Percentiles rank a stretch among this genome's conserved stretches.
phyloP scores from a whole-genome alignment of 1,139 yeast genomes.

The Yamadazyma songkhlaensis region DNA sequence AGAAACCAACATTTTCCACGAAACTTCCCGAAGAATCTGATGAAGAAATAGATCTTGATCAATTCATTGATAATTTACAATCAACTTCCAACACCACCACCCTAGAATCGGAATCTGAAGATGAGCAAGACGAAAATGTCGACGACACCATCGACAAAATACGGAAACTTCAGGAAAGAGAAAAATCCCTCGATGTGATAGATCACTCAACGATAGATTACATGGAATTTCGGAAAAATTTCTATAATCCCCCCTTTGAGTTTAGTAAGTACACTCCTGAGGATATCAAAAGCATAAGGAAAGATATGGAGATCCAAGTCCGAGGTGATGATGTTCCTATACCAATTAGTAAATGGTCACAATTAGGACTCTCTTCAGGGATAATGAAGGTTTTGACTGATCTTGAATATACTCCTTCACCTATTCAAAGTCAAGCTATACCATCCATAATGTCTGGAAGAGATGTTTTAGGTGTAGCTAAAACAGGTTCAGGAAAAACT shows the following conservation, averaged over 20 bases:
- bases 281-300: constrained; percentile 55
- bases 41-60: constrained; percentile 22
- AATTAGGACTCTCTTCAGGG: constrained; percentile 68
- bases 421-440: constrained; percentile 88
- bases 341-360: constrained; percentile 79
- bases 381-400: constrained; percentile 51
- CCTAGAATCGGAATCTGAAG: constrained; percentile 11
- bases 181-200: constrained; percentile 30
- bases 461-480: constrained; percentile 91
- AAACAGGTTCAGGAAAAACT: constrained; percentile 96
- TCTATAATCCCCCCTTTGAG: constrained; percentile 67
- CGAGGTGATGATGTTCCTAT: constrained; percentile 57
- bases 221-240: constrained; percentile 56
- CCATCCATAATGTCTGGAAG: constrained; percentile 90
- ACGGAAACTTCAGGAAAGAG: constrained; percentile 32
- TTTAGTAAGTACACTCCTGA: constrained; percentile 41
- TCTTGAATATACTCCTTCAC: constrained; percentile 66
- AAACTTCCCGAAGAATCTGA: constrained; percentile 7
- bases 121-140: constrained; percentile 17
- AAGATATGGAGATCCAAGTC: constrained; percentile 57
- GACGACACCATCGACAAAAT: constrained; percentile 23
- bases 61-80: constrained; percentile 12
- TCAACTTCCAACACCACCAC: background rate
- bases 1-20: constrained; percentile 19
- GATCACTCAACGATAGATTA: constrained; percentile 50